phyloP scores from a whole-genome alignment of 495 filamentous ascomycete species.

The Penicillium steckii region DNA sequence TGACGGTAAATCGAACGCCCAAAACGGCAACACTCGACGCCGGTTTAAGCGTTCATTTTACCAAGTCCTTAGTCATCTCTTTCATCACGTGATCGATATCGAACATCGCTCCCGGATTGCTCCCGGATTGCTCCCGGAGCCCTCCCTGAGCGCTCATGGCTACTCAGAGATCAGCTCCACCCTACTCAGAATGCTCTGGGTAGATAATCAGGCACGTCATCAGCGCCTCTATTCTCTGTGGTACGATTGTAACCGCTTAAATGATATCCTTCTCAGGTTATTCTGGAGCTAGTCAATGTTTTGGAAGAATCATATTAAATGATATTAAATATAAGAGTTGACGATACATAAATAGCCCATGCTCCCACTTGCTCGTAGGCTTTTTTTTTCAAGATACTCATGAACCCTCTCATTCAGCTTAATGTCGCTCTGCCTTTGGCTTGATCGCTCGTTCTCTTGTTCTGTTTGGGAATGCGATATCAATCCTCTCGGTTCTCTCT shows the following conservation, averaged over 20 bases:
- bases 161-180: background rate
- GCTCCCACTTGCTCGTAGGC: background rate
- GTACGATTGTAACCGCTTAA: background rate
- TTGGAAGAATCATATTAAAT: too few relatives aligned
- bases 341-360: background rate
- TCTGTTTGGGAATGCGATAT: background rate
- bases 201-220: background rate
- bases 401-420: background rate
- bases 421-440: background rate
- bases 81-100: too few relatives aligned
- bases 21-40: too few relatives aligned
- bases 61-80: too few relatives aligned
- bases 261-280: background rate
- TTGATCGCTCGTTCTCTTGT: background rate
- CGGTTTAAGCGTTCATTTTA: too few relatives aligned
- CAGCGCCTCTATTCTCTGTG: background rate
- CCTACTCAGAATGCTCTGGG: background rate
- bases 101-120: too few relatives aligned
- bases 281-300: too few relatives aligned
- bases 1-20: too few relatives aligned
- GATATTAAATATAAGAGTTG: too few relatives aligned
- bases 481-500: background rate
- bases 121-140: background rate
- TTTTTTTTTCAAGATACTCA: background rate
- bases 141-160: background rate